Evolutionary conservation across 805 yeast species (phyloP), one percentile per base, ranked within the genome.

Genomic region (Cyberlindnera japonica): DNA sequence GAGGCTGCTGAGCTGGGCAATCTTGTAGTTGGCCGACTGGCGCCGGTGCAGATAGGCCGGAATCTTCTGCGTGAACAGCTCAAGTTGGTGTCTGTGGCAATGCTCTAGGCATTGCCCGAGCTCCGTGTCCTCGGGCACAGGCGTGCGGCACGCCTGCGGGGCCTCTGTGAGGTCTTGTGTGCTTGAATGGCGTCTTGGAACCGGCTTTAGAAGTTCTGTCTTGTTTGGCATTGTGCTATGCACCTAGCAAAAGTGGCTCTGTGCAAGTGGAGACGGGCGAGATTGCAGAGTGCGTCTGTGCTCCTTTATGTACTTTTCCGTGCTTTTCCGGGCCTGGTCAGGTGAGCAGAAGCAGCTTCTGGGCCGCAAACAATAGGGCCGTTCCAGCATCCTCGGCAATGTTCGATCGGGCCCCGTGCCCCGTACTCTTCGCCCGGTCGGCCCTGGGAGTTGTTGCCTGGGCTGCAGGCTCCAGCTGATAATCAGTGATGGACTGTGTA

Each of bases 81-180:
- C 5, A 14, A 12, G 7, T 20, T n/a, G 5, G 16, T 36, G 14
- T 9, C 6, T 24, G 26, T 24, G 35, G 26, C 19, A 23, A 25
- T 23, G 24, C 11, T 33, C 38, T 6, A 34, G 36, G 3, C 44
- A 35, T 16, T 18, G 27, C 33, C 37, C 30, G 7, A 40, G 22
- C 21, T 21, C 29, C 13, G 38, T n/a, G 20, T 29, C 29, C 19
- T 18, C 35, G 4, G 46, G 47, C 18, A 40, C 41, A 14, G 44
- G 47, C 4, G 47, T 44, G 20, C 37, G 36, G 27, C 37, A 30
- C 2, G 47, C 41, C n/a, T 15, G 27, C 21, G 47, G 47, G 2
- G 41, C 37, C 35, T 40, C 38, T 7, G 25, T 22, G 5, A 21
- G 15, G n/a, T 13, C 34, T 18, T 16, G 22, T 15, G 13, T n/a